These are phyloP conservation scores for Ganoderma resinaceum DNA, from an alignment of 1,284 basidiomycete genomes.

Conservation along the genomic window DNA sequence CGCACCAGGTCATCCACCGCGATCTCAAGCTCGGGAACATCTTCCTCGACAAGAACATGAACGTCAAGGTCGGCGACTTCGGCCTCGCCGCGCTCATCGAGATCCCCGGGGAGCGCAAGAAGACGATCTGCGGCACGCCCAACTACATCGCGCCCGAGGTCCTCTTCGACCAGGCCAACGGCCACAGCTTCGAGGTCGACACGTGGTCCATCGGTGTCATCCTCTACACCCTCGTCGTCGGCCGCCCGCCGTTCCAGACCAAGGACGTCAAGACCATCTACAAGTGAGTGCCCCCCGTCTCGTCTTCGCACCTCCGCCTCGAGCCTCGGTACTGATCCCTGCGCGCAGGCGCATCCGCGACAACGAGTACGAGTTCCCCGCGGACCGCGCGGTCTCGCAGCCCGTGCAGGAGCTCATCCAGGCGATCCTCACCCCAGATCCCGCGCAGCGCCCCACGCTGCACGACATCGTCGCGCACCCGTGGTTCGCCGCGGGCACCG, in stretches of 20 bases:
- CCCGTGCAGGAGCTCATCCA: constrained; percentile 85
- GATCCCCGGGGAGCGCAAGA: constrained; percentile 95
- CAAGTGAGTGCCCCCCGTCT: constrained; percentile 58
- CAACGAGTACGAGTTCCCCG: constrained; percentile 94
- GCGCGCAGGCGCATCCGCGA: constrained; percentile 83
- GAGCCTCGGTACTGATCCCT: constrained; percentile 16
- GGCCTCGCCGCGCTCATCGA: constrained; percentile 97
- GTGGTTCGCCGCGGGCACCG: constrained; percentile 86
- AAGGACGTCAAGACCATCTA: constrained; percentile 97
- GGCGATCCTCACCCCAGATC: constrained; percentile 86
- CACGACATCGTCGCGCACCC: constrained; percentile 86
- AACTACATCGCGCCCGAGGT: constrained; percentile 99
- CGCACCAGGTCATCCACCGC: constrained; percentile 94
- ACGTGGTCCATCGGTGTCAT: constrained; percentile 99
- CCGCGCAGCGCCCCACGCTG: constrained; percentile 82
- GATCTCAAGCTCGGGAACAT: constrained; percentile 97
- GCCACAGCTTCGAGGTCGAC: constrained; percentile 98
- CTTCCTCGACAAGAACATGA: constrained; percentile 92
- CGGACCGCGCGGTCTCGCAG: constrained; percentile 74
- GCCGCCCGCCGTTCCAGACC: constrained; percentile 97
- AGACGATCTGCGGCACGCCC: constrained; percentile 98
- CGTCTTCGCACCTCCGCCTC: not conserved
- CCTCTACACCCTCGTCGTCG: constrained; percentile 93
- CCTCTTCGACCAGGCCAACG: constrained; percentile 93
- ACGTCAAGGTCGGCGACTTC: constrained; percentile 97